Conservation (phyloP, 345 rosid species). For the Salix caprea region DNA sequence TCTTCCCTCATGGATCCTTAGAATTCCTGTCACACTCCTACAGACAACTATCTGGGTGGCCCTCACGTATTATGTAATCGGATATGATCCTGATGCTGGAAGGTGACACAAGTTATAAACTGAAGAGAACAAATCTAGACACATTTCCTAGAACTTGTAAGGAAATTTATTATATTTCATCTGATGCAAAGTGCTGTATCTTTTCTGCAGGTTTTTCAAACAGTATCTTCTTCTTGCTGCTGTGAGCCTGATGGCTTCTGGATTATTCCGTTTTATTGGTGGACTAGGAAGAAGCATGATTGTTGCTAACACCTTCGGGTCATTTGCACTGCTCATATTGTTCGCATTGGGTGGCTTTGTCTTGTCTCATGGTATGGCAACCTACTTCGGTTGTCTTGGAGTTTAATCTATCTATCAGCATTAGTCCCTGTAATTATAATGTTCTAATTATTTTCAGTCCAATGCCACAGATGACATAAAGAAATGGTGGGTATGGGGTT, state of each 20-base stretch:
- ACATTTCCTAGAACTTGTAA: background rate
- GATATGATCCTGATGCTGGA: slow-evolving; percentile 63
- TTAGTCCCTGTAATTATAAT: too few species aligned
- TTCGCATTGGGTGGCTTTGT: slow-evolving; percentile 66
- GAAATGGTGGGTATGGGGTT: slow-evolving; percentile 92
- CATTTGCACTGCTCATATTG: slow-evolving; percentile 48
- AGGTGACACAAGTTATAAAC: slow-evolving; percentile 39
- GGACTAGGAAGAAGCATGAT: slow-evolving; percentile 59
- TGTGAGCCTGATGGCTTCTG: slow-evolving; percentile 64
- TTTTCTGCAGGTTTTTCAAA: slow-evolving; percentile 49
- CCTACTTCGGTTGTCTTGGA: too few species aligned
- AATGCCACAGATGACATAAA: slow-evolving; percentile 50
- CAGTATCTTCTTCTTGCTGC: slow-evolving; percentile 53
- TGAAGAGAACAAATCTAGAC: background rate
- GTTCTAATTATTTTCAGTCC: background rate
- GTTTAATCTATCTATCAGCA: too few species aligned
- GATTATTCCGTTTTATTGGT: slow-evolving; percentile 52
- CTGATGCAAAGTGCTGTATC: background rate
- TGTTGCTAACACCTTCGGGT: slow-evolving; percentile 59
- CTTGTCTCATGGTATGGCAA: slow-evolving; percentile 43
- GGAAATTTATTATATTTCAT: background rate
- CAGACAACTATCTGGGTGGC: slow-evolving; percentile 61
- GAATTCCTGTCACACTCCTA: slow-evolving; percentile 58
- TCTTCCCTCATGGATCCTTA: slow-evolving; percentile 77
- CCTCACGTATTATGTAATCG: slow-evolving; percentile 64